Base-by-base conservation (phyloP, 495 filamentous ascomycete genomes). In the Lasiosphaeria hispida region DNA sequence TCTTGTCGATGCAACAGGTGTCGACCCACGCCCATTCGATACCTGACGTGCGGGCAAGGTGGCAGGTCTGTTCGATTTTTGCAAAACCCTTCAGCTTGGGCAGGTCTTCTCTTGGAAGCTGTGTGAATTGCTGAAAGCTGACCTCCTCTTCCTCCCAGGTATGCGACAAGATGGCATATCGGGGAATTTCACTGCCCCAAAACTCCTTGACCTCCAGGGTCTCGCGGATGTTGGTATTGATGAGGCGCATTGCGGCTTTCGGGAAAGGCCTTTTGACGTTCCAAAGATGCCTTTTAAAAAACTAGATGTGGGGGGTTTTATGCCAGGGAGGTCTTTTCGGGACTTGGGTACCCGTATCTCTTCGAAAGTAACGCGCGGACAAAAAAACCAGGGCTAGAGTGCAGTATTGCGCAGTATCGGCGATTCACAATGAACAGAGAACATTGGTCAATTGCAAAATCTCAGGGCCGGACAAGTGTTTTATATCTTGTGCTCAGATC, bases 1-100 rank as follows among this genome's bases (percentile, higher is more conserved):
- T 66, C 15, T 78, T 77, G 51, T 79, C 69, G 62, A 78, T 79
- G 52, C 75, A 79, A 48, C 75, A 79, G 0, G 75, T 77, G 43
- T 78, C 75, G 17, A 78, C 63, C 76, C 76, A 79, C 8, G 68
- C 69, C 69, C 72, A 76, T n/a, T 65, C 10, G 18, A 67, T 59
- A 0, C 44, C 44, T 17, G 75, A 60, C 0, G 18, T 19, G 1
- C 33, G 55, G 0, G 74, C 74, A 7, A 66, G 67, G 2, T 59
- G 47, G 53, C 74, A 75, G 17, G 71, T 69, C 14, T 58, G 47
- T n/a, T 59, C 34, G 34, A 79, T 70, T 48, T 78, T 76, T 18
- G 53, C 48, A 40, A 64, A 73, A 9, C 70, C 69, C 14, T 60
- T 63, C 53, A 53, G 54, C 34, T 43, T 53, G 23, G 42, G 1